phyloP scores from a whole-genome alignment of 2,329 filamentous ascomycete species.

The Mycosphaerella arachidis region DNA sequence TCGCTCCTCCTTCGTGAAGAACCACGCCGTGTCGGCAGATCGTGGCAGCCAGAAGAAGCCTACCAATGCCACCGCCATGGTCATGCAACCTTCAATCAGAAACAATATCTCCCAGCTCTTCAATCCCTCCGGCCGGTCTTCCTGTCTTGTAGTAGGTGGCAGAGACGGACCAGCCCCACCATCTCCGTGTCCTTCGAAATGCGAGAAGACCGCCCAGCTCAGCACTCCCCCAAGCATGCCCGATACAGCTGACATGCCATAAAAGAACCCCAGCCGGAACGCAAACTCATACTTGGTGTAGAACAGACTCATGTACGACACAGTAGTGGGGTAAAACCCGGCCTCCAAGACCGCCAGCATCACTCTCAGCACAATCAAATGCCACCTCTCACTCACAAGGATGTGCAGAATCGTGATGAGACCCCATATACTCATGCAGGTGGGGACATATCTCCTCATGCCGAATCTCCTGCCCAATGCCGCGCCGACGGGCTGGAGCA shows the following conservation, averaged over 20 bases:
- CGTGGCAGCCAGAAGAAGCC: constrained; percentile 51
- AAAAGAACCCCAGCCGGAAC: constrained; percentile 52
- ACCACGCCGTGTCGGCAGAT: constrained; percentile 49
- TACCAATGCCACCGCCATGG: constrained; percentile 43
- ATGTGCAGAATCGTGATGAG: constrained; percentile 47
- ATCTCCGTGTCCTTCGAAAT: constrained; percentile 30
- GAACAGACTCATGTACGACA: constrained; percentile 56
- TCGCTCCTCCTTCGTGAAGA: constrained; percentile 44
- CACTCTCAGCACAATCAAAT: constrained; percentile 44
- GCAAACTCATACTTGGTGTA: constrained; percentile 57
- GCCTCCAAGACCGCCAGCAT: constrained; percentile 49
- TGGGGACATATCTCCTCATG: constrained; percentile 54
- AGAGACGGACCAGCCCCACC: constrained; percentile 4
- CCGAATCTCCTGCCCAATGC: constrained; percentile 55
- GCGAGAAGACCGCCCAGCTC: constrained; percentile 47
- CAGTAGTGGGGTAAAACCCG: constrained; percentile 57
- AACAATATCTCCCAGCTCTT: constrained; percentile 51
- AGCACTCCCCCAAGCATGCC: constrained; percentile 54
- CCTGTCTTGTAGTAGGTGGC: constrained; percentile 2
- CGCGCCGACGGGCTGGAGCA: constrained; percentile 53
- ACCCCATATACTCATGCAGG: constrained; percentile 54
- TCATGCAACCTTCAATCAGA: constrained; percentile 46
- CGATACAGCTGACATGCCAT: constrained; percentile 54
- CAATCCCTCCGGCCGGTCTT: constrained; percentile 28
- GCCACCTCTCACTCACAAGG: constrained; percentile 44